Evolutionary conservation across 1,284 basidiomycete species (phyloP).

Genomic region (Naganishia cerealis): DNA sequence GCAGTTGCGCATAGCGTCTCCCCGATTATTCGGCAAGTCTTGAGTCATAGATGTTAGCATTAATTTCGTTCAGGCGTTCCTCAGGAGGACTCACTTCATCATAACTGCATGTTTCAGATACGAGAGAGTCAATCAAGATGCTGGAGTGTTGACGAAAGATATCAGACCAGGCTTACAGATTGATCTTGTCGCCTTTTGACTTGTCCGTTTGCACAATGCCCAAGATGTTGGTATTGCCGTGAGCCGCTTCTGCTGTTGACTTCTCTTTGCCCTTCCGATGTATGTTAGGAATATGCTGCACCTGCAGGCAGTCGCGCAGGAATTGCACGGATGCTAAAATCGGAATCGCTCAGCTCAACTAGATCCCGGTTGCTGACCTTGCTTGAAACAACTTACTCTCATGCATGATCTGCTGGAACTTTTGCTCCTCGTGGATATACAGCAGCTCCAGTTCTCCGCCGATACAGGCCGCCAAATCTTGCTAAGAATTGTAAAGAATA

Average conservation of each 20-base stretch:
- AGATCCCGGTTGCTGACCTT: background rate
- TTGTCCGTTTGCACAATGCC: constrained; percentile 7
- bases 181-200: constrained; percentile 38
- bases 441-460: constrained; percentile 43
- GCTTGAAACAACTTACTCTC: constrained; percentile 39
- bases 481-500: background rate
- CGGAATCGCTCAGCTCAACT: background rate
- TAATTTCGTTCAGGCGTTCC: background rate
- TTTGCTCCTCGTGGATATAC: constrained; percentile 37
- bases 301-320: constrained; percentile 45
- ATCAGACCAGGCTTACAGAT: constrained; percentile 15
- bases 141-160: background rate
- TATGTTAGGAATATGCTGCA: constrained; percentile 21
- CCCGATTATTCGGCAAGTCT: constrained; percentile 47
- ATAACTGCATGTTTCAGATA: constrained; percentile 1
- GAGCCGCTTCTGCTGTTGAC: background rate
- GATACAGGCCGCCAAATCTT: constrained; percentile 42
- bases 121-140: background rate
- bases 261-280: constrained; percentile 34
- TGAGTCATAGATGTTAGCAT: constrained; percentile 41
- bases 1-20: constrained; percentile 45
- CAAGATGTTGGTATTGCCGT: background rate
- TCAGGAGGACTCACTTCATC: constrained; percentile 13
- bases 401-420: constrained; percentile 42
- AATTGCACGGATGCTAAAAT: constrained; percentile 47